Evolutionary conservation across 2,329 filamentous ascomycete species (phyloP).

Genomic region (Fusarium bulbicola): DNA sequence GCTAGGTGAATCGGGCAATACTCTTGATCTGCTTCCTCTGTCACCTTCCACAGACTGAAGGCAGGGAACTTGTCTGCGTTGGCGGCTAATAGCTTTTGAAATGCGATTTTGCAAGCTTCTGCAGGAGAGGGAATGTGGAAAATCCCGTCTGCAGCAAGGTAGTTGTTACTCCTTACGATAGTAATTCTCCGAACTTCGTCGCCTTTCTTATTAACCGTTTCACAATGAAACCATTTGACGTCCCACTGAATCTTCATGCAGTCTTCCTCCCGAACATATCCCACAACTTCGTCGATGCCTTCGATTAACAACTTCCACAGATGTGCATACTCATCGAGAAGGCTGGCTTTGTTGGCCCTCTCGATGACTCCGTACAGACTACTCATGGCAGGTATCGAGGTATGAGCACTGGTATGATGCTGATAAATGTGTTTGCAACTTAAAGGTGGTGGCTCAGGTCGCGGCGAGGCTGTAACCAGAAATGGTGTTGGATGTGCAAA

Average conservation of each 20-base stretch:
- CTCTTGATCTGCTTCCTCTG: slow-evolving; percentile 23
- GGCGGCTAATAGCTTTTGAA: slow-evolving; percentile 20
- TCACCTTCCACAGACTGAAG: slow-evolving; percentile 30
- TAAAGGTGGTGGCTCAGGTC: slow-evolving; percentile 4
- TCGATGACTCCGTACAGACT: slow-evolving; percentile 31
- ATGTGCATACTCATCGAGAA: neutral
- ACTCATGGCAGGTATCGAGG: neutral
- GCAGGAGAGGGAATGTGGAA: slow-evolving; percentile 14
- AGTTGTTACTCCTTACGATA: neutral
- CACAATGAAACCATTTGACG: slow-evolving; percentile 5
- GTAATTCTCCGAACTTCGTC: slow-evolving; percentile 13
- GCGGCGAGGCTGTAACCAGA: slow-evolving; percentile 7
- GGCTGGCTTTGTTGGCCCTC: slow-evolving; percentile 34
- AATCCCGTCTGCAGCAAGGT: neutral
- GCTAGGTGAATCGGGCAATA: slow-evolving; percentile 45
- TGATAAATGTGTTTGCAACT: slow-evolving; percentile 2
- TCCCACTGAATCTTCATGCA: slow-evolving; percentile 27
- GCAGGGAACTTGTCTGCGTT: slow-evolving; percentile 40
- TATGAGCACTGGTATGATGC: neutral
- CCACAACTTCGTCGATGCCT: slow-evolving; percentile 32
- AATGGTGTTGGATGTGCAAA: slow-evolving; percentile 22
- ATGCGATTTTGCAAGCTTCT: neutral
- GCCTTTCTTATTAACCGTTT: neutral
- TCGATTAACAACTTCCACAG: slow-evolving; percentile 31
- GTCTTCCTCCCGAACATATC: slow-evolving; percentile 27